Evolutionary conservation across 768 basidiomycete species (phyloP).

Genomic region (Cystobasidium ongulense): DNA sequence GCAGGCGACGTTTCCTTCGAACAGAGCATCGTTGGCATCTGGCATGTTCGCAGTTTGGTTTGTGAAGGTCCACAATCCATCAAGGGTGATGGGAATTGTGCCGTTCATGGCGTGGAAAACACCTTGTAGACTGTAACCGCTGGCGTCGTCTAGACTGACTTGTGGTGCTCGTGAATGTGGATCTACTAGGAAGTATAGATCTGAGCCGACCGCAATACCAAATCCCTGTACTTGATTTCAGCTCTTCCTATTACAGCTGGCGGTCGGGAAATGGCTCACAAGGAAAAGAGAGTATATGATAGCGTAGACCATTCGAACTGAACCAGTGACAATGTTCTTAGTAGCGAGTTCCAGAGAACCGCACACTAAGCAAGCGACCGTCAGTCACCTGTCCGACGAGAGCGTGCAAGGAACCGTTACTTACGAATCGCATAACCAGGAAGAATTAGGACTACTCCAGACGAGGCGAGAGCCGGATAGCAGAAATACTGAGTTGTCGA

Average conservation of each 20-base stretch:
- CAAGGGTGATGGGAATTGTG: conserved; percentile 16
- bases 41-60: conserved; percentile 33
- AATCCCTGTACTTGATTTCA: conserved; percentile 32
- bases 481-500: conserved; percentile 47
- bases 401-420: conserved; percentile 11
- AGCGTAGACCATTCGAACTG: conserved; percentile 48
- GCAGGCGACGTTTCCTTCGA: conserved; percentile 38
- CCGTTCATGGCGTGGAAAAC: conserved; percentile 34
- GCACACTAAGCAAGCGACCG: conserved; percentile 38
- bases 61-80: conserved; percentile 37
- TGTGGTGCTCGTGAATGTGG: background rate
- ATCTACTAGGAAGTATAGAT: conserved; percentile 38
- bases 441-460: conserved; percentile 47
- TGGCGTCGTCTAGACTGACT: background rate
- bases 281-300: conserved; percentile 49
- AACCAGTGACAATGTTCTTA: conserved; percentile 47
- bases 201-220: conserved; percentile 38
- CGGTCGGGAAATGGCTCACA: too few species aligned
- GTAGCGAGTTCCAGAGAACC: conserved; percentile 49
- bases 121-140: conserved; percentile 24
- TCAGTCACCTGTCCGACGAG: background rate
- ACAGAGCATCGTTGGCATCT: conserved; percentile 27
- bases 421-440: conserved; percentile 43
- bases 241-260: background rate
- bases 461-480: conserved; percentile 47